Evolutionary conservation across 352 stramenopile species (phyloP).

Genomic region (Phytopythium vexans): DNA sequence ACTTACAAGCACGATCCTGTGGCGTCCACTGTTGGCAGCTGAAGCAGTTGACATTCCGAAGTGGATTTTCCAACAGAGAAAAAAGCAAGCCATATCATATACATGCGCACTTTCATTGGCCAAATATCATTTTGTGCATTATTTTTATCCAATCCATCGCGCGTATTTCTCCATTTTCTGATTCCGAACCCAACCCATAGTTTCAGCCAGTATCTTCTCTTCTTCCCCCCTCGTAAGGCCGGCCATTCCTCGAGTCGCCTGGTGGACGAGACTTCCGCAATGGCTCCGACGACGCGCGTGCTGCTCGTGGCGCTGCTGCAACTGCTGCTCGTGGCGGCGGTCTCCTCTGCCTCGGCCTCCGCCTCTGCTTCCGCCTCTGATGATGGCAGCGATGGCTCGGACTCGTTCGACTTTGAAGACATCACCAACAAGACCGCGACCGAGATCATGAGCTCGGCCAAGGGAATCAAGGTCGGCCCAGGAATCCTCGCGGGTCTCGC

Average conservation of each 20-base stretch:
- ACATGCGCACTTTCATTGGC: no score
- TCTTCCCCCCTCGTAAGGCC: no score
- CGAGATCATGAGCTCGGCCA: constrained; percentile 33
- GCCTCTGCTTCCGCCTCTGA: constrained; percentile 1
- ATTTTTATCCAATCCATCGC: no score
- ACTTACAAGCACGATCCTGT: no score
- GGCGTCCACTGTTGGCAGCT: no score
- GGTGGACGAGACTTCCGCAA: background rate
- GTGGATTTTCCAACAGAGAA: no score
- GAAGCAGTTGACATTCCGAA: no score
- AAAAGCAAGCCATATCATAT: no score
- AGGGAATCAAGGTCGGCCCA: constrained; percentile 39
- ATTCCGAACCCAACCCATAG: no score
- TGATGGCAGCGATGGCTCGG: constrained; percentile 1
- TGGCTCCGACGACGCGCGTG: background rate
- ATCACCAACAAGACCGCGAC: constrained; percentile 13
- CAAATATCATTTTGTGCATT: no score
- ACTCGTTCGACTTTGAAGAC: constrained; percentile 9
- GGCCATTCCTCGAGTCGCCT: background rate
- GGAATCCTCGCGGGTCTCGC: constrained; percentile 48
- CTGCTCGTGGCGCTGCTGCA: background rate
- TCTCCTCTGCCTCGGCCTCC: background rate
- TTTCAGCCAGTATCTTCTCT: no score
- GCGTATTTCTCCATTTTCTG: no score
- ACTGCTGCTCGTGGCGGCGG: constrained; percentile 1